A percentile compares a stretch with the other conserved stretches of the same genome.
phyloP scores from a whole-genome alignment of 2,329 filamentous ascomycete species.

The Monilinia polystroma region DNA sequence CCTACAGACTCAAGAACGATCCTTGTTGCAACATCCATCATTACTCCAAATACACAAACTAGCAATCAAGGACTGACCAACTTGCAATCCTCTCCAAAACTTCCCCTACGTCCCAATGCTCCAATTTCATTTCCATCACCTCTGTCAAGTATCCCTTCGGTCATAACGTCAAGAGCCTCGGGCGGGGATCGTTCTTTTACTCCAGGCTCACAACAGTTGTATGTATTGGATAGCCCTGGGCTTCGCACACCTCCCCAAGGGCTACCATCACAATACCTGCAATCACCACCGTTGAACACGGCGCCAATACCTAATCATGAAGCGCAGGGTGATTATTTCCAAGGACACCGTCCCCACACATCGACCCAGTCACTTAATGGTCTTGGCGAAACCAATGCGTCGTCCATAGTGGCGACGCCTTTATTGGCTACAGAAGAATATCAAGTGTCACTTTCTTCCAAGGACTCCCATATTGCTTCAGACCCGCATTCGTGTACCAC shows the following conservation, averaged over 20 bases:
- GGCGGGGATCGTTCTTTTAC: constrained; percentile 7
- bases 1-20: not conserved
- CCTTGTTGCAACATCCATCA: not conserved
- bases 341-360: not conserved
- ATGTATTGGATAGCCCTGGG: not conserved
- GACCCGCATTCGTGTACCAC: constrained; percentile 25
- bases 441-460: constrained; percentile 3
- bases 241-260: constrained; percentile 11
- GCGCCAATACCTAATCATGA: constrained; percentile 1
- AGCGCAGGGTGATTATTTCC: constrained; percentile 4
- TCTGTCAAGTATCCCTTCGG: not conserved
- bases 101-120: constrained; percentile 9
- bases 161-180: not conserved
- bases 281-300: not conserved
- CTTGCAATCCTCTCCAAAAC: not conserved
- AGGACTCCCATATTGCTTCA: constrained; percentile 26
- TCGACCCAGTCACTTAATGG: not conserved
- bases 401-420: not conserved
- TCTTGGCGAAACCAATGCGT: not conserved
- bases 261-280: not conserved
- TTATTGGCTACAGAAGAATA: not conserved
- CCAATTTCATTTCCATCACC: not conserved
- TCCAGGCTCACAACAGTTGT: constrained; percentile 6
- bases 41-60: not conserved
- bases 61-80: not conserved